Evolutionary conservation across 2,329 filamentous ascomycete genomes (phyloP), one percentile per base, ranked within the genome.

Genomic region (Curvularia lunata): DNA sequence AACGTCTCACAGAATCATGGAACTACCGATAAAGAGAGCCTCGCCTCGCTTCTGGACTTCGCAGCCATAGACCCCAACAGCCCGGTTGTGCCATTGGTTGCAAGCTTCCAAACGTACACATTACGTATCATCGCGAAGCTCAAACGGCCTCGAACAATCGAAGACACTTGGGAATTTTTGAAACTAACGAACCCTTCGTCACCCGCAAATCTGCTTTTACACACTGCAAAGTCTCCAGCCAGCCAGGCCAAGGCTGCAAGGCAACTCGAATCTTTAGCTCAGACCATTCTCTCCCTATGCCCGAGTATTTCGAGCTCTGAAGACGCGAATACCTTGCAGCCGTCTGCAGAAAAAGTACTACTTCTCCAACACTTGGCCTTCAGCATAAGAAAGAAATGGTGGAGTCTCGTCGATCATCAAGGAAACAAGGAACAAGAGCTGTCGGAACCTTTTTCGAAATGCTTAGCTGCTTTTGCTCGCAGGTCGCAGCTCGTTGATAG

Each of bases 211-310:
- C 76, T 91, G 1, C 78, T 91, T 1, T 67, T 83, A 7, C 74
- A 78, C 7, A 79, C 82, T 5, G 80, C 81, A 0, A 77, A 79
- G 52, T 72, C 78, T 3, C 77, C 82, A 16, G 81, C 84, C n/a
- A 72, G 79, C 27, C 69, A 68, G 10, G 77, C 79, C 7, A 92
- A 90, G 69, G 80, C 83, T 18, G 81, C 85, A 9, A 86, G 85
- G 3, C 88, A 91, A 61, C 77, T 93, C 18, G 88, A 91, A 48
- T 83, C 81, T 0, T 70, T 92, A 1, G 86, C 88, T 0, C 87
- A 90, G 63, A 81, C 82, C 2, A 77, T 92, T 0, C 78, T 92
- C 1, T 84, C 86, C 0, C 76, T 92, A 1, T 85, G 87, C 27
- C 89, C 90, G 1, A 89, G 85, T 66, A 80, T 89, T n/a, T 86